Evolutionary conservation across 2,329 filamentous ascomycete species (phyloP).

Genomic region (Tolypocladium inflatum): DNA sequence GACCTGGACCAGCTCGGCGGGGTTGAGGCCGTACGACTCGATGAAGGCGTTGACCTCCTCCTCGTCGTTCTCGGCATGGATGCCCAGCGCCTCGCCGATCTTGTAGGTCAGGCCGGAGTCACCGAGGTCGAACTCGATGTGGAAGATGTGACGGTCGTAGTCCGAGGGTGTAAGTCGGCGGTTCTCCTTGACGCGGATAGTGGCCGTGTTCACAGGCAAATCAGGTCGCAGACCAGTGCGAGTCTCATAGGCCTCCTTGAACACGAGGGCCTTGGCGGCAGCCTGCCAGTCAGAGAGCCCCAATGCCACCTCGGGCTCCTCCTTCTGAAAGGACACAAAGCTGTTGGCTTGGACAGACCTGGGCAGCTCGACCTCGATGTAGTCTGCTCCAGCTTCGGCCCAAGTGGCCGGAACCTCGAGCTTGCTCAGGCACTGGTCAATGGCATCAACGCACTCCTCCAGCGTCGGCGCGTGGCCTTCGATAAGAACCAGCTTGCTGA

Average conservation of each 20-base stretch:
- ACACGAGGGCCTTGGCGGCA: constrained; percentile 77
- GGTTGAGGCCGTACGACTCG: constrained; percentile 74
- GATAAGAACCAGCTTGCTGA: constrained; percentile 55
- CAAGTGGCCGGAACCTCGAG: constrained; percentile 73
- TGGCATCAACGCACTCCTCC: constrained; percentile 52
- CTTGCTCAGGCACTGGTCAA: constrained; percentile 61
- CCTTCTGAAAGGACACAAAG: constrained; percentile 72
- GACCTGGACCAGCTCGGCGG: constrained; percentile 81
- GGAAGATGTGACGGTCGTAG: constrained; percentile 99
- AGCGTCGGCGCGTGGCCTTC: constrained; percentile 41
- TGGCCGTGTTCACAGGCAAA: constrained; percentile 72
- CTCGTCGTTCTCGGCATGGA: constrained; percentile 89
- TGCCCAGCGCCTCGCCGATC: constrained; percentile 92
- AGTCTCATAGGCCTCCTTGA: constrained; percentile 90
- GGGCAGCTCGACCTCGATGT: constrained; percentile 42
- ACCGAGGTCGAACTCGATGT: constrained; percentile 96
- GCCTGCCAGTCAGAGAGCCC: constrained; percentile 68
- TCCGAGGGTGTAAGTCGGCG: constrained; percentile 77
- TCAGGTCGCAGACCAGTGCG: constrained; percentile 71
- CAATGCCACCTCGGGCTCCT: constrained; percentile 57
- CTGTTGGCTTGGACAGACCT: constrained; percentile 65
- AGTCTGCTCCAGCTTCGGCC: constrained; percentile 55
- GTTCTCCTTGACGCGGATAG: constrained; percentile 90
- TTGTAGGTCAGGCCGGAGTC: constrained; percentile 88
- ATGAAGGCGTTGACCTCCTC: constrained; percentile 77